Evolutionary conservation across 352 stramenopile species (phyloP).

Genomic region (Phytopythium oedochilum): DNA sequence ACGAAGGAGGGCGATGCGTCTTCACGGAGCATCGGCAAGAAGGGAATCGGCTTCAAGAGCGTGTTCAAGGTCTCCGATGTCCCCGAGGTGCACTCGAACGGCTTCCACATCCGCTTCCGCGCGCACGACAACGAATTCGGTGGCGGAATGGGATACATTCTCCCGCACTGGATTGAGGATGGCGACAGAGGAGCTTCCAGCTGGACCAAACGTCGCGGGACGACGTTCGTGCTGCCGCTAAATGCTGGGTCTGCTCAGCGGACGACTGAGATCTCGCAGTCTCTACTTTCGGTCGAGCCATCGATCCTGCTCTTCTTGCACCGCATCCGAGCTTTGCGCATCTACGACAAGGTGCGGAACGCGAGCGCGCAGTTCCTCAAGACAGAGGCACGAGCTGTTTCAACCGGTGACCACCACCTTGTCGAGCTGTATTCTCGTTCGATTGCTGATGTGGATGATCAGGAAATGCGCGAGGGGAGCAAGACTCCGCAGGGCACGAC

Average conservation of each 20-base stretch:
- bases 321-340: constrained; percentile 56
- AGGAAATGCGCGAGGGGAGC: constrained; percentile 4
- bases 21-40: constrained; percentile 80
- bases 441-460: not conserved
- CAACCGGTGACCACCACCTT: constrained; percentile 9
- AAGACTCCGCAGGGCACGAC: not conserved
- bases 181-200: not conserved
- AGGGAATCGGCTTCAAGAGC: constrained; percentile 91
- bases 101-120: constrained; percentile 81
- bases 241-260: constrained; percentile 40
- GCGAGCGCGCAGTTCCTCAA: constrained; percentile 41
- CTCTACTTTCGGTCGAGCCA: constrained; percentile 63
- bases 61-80: constrained; percentile 86
- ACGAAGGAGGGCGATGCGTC: constrained; percentile 46
- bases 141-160: constrained; percentile 65
- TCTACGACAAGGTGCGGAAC: constrained; percentile 36
- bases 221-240: constrained; percentile 75
- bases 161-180: constrained; percentile 75
- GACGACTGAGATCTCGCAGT: constrained; percentile 51
- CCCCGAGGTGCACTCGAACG: constrained; percentile 86
- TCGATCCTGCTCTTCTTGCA: constrained; percentile 79
- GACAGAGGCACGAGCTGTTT: constrained; percentile 17
- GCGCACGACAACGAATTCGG: constrained; percentile 40
- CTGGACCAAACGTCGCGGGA: constrained; percentile 43
- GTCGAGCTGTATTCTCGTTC: constrained; percentile 36